Evolutionary conservation across 164 flowering plant species (phyloP).

Genomic region (Kingdonia uniflora): DNA sequence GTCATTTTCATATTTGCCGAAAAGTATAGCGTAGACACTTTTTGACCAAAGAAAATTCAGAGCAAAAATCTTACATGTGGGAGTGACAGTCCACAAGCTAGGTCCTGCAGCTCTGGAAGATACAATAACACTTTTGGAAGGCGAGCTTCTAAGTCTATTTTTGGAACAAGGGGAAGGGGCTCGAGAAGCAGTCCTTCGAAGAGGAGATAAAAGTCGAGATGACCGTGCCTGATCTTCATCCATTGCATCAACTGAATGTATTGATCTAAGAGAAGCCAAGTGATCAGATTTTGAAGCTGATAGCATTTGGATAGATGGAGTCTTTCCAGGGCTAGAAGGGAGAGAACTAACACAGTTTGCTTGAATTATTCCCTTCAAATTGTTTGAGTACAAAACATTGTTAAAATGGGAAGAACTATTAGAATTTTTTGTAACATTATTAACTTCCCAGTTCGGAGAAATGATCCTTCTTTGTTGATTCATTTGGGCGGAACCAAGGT

Average conservation of each 20-base stretch:
- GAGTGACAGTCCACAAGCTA: slow-evolving; percentile 31
- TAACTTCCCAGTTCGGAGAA: slow-evolving; percentile 60
- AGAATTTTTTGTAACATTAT: slow-evolving; percentile 31
- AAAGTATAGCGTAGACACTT: too few relatives aligned
- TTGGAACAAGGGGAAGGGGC: slow-evolving; percentile 23
- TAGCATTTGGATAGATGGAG: slow-evolving; percentile 35
- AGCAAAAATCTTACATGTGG: slow-evolving; percentile 53
- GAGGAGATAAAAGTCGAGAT: slow-evolving; percentile 44
- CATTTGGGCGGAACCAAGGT: slow-evolving; percentile 32
- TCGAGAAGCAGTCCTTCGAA: slow-evolving; percentile 30
- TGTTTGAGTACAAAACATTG: slow-evolving; percentile 31
- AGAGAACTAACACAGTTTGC: slow-evolving; percentile 43
- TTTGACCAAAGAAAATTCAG: not conserved
- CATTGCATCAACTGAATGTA: slow-evolving; percentile 44
- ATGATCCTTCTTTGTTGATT: slow-evolving; percentile 29
- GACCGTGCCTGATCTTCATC: slow-evolving; percentile 64
- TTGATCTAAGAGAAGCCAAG: slow-evolving; percentile 64
- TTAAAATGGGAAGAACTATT: slow-evolving; percentile 19
- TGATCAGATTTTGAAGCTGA: slow-evolving; percentile 85
- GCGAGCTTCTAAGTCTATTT: slow-evolving; percentile 32
- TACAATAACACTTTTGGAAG: slow-evolving; percentile 23
- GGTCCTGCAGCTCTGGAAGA: slow-evolving; percentile 32
- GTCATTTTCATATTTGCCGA: too few relatives aligned
- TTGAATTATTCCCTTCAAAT: slow-evolving; percentile 41
- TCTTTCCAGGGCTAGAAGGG: slow-evolving; percentile 40